phyloP scores from a whole-genome alignment of 768 basidiomycete genomes.

The Chalciporus pseudorubinellus region DNA sequence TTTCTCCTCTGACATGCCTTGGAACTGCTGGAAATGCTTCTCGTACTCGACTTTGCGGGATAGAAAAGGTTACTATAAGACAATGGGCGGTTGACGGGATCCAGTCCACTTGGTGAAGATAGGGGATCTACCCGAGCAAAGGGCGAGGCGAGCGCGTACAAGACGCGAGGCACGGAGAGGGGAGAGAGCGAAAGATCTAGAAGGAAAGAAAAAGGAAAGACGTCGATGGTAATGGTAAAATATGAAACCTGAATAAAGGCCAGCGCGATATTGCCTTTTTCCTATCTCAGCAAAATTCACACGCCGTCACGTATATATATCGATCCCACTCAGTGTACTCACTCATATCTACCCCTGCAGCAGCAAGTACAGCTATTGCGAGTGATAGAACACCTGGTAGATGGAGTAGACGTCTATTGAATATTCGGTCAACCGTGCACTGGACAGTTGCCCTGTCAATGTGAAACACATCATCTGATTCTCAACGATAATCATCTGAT shows the following conservation, averaged over 20 bases:
- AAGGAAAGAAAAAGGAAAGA: neutral
- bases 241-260: neutral
- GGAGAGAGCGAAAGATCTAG: neutral
- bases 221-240: neutral
- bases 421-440: too few species aligned
- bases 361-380: too few species aligned
- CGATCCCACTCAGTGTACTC: too few species aligned
- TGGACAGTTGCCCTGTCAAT: too few species aligned
- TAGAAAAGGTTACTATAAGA: conserved; percentile 15
- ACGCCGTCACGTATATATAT: conserved; percentile 8
- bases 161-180: neutral
- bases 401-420: too few species aligned
- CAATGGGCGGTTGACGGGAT: conserved; percentile 11
- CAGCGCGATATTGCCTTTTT: conserved; percentile 8
- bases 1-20: conserved; percentile 28
- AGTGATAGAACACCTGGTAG: too few species aligned
- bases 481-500: too few species aligned
- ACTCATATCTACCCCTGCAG: too few species aligned
- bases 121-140: conserved; percentile 12
- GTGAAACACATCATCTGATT: too few species aligned
- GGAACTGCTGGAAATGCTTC: neutral
- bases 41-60: neutral
- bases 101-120: conserved; percentile 7
- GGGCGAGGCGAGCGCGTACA: neutral
- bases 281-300: conserved; percentile 14